phyloP scores from a whole-genome alignment of 2,329 filamentous ascomycete genomes.

The Aspergillus alliaceus region DNA sequence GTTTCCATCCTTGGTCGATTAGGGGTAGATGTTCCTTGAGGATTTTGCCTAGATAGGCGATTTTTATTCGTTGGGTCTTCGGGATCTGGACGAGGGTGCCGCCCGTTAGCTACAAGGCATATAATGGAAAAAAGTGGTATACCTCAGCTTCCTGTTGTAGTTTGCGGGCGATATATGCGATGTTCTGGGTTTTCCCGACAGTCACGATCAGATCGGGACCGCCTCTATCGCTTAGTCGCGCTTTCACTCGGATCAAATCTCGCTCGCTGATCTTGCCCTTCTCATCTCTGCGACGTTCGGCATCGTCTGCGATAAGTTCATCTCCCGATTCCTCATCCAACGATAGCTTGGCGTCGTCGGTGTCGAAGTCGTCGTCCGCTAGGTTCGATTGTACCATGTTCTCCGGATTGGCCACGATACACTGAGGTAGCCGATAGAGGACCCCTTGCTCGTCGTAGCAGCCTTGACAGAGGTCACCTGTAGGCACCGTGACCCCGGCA shows the following conservation, averaged over 20 bases:
- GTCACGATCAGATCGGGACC: slow-evolving; percentile 62
- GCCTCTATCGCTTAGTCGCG: slow-evolving; percentile 64
- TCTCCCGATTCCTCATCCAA: slow-evolving; percentile 42
- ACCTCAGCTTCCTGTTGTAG: slow-evolving; percentile 66
- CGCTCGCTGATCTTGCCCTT: slow-evolving; percentile 61
- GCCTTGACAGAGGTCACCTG: slow-evolving; percentile 69
- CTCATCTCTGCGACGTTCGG: slow-evolving; percentile 51
- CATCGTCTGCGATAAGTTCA: slow-evolving; percentile 36
- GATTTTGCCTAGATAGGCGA: slow-evolving; percentile 80
- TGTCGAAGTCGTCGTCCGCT: slow-evolving; percentile 25
- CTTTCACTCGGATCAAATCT: slow-evolving; percentile 59
- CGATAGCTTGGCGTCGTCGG: slow-evolving; percentile 35
- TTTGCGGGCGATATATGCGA: slow-evolving; percentile 62
- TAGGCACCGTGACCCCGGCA: slow-evolving; percentile 72
- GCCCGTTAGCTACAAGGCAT: slow-evolving; percentile 7
- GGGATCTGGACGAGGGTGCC: slow-evolving; percentile 51
- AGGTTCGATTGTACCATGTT: slow-evolving; percentile 47
- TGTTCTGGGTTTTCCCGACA: slow-evolving; percentile 61
- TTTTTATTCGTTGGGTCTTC: slow-evolving; percentile 60
- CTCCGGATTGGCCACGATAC: slow-evolving; percentile 66
- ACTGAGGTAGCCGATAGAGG: slow-evolving; percentile 67
- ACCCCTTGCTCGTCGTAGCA: slow-evolving; percentile 71
- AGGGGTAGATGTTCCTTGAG: slow-evolving; percentile 69
- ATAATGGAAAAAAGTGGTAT: slow-evolving; percentile 33
- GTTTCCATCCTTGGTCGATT: slow-evolving; percentile 70